Evolutionary conservation across 2,329 filamentous ascomycete genomes (phyloP).

Genomic region (Sporothrix pseudoabietina): DNA sequence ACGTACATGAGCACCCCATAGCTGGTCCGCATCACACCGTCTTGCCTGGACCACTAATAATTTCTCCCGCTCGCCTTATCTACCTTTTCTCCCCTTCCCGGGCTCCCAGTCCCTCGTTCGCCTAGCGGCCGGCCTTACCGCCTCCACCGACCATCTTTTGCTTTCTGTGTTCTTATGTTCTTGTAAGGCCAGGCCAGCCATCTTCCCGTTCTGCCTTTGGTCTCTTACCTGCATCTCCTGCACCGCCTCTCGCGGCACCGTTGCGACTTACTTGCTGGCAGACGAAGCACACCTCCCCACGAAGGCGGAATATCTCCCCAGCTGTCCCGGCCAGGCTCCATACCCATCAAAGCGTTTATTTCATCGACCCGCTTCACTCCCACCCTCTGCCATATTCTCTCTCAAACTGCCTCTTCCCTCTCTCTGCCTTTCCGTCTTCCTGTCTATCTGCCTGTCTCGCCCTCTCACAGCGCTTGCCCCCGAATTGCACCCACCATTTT

Average conservation of each 20-base stretch:
- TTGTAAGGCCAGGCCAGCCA: neutral
- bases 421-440: neutral
- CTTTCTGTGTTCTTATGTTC: neutral
- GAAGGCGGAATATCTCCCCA: conserved; percentile 30
- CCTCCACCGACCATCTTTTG: neutral
- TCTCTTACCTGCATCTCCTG: neutral
- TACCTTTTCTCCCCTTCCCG: conserved; percentile 15
- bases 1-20: neutral
- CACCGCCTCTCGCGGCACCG: conserved; percentile 15
- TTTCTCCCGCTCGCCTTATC: conserved; percentile 25
- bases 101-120: neutral
- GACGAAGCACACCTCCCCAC: conserved; percentile 11
- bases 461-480: neutral
- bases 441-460: neutral
- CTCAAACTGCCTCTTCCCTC: neutral
- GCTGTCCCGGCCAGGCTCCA: conserved; percentile 21
- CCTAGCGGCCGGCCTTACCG: neutral
- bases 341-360: conserved; percentile 21
- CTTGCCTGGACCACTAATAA: conserved; percentile 12
- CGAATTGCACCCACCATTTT: neutral
- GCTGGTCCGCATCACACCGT: conserved; percentile 1
- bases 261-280: neutral
- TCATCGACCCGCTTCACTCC: conserved; percentile 22
- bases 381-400: neutral
- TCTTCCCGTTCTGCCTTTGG: neutral